phyloP scores from a whole-genome alignment of 2,329 filamentous ascomycete species.

The Scedosporium aurantiacum region DNA sequence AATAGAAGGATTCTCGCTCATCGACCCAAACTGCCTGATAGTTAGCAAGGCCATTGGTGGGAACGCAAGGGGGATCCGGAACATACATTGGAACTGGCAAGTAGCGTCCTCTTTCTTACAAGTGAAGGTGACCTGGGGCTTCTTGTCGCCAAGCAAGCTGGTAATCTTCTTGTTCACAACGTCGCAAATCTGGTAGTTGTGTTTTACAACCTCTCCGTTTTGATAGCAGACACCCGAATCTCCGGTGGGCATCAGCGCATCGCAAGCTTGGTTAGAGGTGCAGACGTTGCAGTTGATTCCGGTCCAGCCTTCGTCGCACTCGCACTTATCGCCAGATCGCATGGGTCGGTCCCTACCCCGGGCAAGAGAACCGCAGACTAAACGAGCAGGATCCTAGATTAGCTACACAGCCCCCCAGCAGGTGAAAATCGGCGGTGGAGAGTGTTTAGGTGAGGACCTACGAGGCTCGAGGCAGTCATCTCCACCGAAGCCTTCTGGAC shows the following conservation, averaged over 20 bases:
- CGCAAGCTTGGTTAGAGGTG: conserved; percentile 69
- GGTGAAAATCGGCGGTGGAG: neutral
- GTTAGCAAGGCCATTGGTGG: neutral
- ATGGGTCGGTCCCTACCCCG: conserved; percentile 70
- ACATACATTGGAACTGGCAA: conserved; percentile 89
- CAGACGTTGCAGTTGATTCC: conserved; percentile 99
- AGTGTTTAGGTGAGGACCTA: conserved; percentile 24
- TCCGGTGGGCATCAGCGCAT: conserved; percentile 73
- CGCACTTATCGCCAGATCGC: conserved; percentile 59
- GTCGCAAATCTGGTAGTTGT: conserved; percentile 96
- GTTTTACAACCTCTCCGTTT: conserved; percentile 77
- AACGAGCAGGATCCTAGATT: neutral
- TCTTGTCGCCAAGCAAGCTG: conserved; percentile 70
- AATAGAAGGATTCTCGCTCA: conserved; percentile 90
- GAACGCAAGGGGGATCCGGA: neutral
- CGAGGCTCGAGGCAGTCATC: conserved; percentile 82
- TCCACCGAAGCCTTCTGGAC: conserved; percentile 84
- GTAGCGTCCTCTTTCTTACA: conserved; percentile 64
- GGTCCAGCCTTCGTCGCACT: conserved; percentile 87
- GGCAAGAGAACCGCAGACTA: conserved; percentile 76
- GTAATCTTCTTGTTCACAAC: conserved; percentile 94
- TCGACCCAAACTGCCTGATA: conserved; percentile 73
- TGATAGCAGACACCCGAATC: conserved; percentile 85
- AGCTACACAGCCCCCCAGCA: neutral
- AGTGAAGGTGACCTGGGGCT: conserved; percentile 88